Evolutionary conservation across 2,329 filamentous ascomycete species (phyloP), one percentile per base, ranked within the genome.

Genomic region (Dothideomycetes sp.): DNA sequence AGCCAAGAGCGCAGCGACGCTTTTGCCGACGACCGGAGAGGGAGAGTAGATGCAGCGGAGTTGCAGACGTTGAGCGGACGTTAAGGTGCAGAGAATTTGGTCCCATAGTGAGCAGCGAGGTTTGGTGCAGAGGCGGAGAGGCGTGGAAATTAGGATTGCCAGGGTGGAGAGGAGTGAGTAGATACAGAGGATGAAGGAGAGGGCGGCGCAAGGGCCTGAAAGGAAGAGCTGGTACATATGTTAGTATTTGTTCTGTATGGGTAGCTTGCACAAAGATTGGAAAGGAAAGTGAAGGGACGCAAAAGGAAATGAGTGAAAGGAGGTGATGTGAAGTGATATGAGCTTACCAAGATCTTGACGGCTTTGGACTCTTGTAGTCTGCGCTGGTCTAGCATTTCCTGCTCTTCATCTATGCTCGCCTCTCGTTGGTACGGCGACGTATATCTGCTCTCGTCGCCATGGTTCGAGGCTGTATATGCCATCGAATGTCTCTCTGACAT

Each of bases 141-240:
- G 75, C 30, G 68, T 65, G 31, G 70, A 59, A 34, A 74, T 45
- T 40, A 71, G 45, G 40, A 73, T 65, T 45, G 70, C 60, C 47
- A 75, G 36, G 33, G 75, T 49, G 11, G 69, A 64, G 45, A 70
- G 57, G 41, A 72, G 47, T 14, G 74, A 70, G 62, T 75, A 79
- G 36, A 76, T 43, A 30, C 65, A 61, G 46, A 73, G 69, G 45
- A 66, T 52, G 22, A 73, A 49, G 38, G 73, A 75, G 48, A 77
- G 64, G 5, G 75, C 50, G 10, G 70, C 69, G 46, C 72, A 69
- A 12, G 73, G 67, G 17, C 62, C 56, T 15, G 70, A 72, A 27
- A 76, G 62, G 50, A 68, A 73, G 47, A 75, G 62, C 70, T 47
- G 22, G 14, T 1, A 35, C n/a, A 11, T 16, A 14, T 16, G 38